These are phyloP conservation scores for Primulina eburnea DNA, from an alignment of 257 asterid genomes.

Conservation along the genomic window DNA sequence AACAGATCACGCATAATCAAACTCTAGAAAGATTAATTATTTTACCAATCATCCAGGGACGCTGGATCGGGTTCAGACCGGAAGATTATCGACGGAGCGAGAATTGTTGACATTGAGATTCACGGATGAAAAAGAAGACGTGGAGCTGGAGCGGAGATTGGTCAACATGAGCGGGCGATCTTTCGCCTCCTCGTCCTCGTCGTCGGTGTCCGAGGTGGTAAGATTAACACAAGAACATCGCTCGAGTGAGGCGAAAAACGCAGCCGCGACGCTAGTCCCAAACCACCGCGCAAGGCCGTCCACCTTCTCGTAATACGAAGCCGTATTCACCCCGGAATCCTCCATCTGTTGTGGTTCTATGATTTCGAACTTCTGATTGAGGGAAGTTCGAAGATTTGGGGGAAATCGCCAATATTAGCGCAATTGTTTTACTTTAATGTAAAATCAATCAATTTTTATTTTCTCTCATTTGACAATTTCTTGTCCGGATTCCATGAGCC, in stretches of 20 bases:
- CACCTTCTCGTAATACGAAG: slow-evolving; percentile 53
- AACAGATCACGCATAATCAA: background rate
- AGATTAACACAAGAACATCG: slow-evolving; percentile 93
- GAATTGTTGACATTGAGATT: slow-evolving; percentile 24
- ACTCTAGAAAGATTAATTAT: background rate
- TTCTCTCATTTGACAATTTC: no score
- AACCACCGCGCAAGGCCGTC: slow-evolving; percentile 91
- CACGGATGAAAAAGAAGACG: slow-evolving; percentile 33
- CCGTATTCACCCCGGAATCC: slow-evolving; percentile 34
- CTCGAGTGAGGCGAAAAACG: slow-evolving; percentile 93
- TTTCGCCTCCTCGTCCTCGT: slow-evolving; percentile 76
- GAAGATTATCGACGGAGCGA: slow-evolving; percentile 64
- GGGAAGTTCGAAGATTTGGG: background rate
- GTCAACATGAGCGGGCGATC: slow-evolving; percentile 88
- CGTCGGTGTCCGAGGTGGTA: slow-evolving; percentile 77
- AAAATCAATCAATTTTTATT: background rate
- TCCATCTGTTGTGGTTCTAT: slow-evolving; percentile 31
- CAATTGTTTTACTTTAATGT: background rate
- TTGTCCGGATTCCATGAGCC: no score
- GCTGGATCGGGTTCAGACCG: slow-evolving; percentile 47
- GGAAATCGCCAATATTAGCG: background rate
- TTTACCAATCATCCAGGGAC: slow-evolving; percentile 33
- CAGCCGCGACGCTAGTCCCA: slow-evolving; percentile 78
- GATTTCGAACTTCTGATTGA: background rate
- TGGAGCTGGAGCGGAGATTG: slow-evolving; percentile 36